Conservation (phyloP, 495 filamentous ascomycete genomes). For the Cenococcum geophilum region DNA sequence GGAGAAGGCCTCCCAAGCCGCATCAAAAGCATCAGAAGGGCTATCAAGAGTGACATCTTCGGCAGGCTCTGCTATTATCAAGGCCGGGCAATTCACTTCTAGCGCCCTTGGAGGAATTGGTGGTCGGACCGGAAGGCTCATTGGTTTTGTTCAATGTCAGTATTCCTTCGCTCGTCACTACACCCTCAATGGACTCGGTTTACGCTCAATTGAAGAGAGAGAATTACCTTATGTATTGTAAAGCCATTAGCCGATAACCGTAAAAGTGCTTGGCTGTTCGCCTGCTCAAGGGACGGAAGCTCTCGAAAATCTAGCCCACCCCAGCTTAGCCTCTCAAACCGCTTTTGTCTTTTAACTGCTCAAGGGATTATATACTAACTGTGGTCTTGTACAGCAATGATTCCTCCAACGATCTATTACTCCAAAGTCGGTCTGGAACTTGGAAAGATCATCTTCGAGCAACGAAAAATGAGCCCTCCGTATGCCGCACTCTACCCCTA, state of each 20-base stretch:
- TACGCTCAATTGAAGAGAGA: background rate
- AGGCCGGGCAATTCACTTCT: slow-evolving; percentile 55
- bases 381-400: slow-evolving; percentile 55
- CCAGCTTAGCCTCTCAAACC: background rate
- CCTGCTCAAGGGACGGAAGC: background rate
- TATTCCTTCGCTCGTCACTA: slow-evolving; percentile 20
- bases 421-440: slow-evolving; percentile 81
- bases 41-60: slow-evolving; percentile 75
- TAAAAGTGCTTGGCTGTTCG: background rate
- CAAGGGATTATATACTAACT: slow-evolving; percentile 11
- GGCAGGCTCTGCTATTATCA: slow-evolving; percentile 69
- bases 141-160: slow-evolving; percentile 84
- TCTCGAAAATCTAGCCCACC: background rate
- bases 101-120: slow-evolving; percentile 69
- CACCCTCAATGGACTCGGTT: slow-evolving; percentile 9
- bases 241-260: background rate
- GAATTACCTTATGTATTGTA: background rate
- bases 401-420: slow-evolving; percentile 86
- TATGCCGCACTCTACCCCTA: slow-evolving; percentile 48
- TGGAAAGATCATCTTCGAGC: slow-evolving; percentile 75
- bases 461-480: slow-evolving; percentile 91
- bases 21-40: slow-evolving; percentile 76
- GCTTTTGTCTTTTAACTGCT: background rate
- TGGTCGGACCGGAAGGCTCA: slow-evolving; percentile 73
- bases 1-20: slow-evolving; percentile 55